Evolutionary conservation across 345 rosid genomes (phyloP), one percentile per base, ranked within the genome.

Genomic region (Pseudoturritis turrita): DNA sequence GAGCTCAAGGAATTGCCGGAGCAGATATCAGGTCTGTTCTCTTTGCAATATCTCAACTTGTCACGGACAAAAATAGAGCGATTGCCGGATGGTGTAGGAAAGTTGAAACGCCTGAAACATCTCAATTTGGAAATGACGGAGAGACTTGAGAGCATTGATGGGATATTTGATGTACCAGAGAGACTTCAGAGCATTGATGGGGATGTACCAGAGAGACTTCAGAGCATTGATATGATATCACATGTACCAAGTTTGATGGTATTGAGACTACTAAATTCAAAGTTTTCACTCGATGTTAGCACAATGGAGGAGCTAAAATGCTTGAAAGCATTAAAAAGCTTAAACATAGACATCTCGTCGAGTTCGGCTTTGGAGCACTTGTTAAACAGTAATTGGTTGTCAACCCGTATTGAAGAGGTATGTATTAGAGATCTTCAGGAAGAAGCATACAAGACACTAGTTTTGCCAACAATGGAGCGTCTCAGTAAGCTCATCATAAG

Each of bases 1-100:
- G 33, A 60, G 51, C 65, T 60, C 36, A 5, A n/a, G 65, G 65
- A 25, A 23, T n/a, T 60, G 65, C 65, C 65, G 0, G 14, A 60
- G 14, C 7, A 60, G 41, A 73, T 65, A 17, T 65, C 77, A 51
- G 11, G 28, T 33, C 19, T 65, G 46, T 3, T 50, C 41, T 37
- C 64, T 8, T 59, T 43, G 51, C 72, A 35, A 19, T 72, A 61
- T 70, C 81, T 39, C 23, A 39, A 45, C 25, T 35, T 61, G 44
- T 40, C 60, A 10, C 15, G 10, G 18, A 78, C 58, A 15, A 37
- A 51, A 1, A 52, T 72, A 52, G 50, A 6, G 28, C 25, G 50
- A 7, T 10, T 72, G 28, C 63, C 76, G 1, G 15, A 11, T 36
- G 44, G 47, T 44, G 2, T 72, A 22, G 65, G 47, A 4, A 41